Evolutionary conservation across 345 rosid species (phyloP).

Genomic region (Euphorbia pulcherrima): DNA sequence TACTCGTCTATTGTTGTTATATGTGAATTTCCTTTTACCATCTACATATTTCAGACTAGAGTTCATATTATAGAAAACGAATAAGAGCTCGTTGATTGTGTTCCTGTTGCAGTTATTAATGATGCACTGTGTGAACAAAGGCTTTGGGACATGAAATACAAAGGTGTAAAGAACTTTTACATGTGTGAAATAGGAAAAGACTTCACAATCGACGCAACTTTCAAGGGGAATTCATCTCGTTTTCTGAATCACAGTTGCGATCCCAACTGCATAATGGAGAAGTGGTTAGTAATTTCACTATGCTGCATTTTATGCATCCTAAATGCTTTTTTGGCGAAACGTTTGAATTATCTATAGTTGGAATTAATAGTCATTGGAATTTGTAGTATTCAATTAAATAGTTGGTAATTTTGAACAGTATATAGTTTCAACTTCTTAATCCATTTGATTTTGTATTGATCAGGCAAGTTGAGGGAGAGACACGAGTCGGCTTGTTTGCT

Average conservation of each 20-base stretch:
- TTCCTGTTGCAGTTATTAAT: constrained; percentile 64
- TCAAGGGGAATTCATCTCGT: constrained; percentile 87
- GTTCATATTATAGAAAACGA: not conserved
- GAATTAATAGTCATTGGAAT: not conserved
- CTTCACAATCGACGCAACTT: constrained; percentile 96
- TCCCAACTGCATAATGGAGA: constrained; percentile 82
- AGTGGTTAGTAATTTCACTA: constrained; percentile 55
- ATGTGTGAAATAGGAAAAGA: constrained; percentile 96
- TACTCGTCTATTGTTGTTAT: too few relatives aligned
- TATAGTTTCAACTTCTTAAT: constrained; percentile 5
- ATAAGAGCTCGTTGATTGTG: constrained; percentile 3
- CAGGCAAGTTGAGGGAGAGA: constrained; percentile 97
- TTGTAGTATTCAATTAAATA: not conserved
- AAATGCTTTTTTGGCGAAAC: not conserved
- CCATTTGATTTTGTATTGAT: constrained; percentile 5
- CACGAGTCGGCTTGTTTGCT: constrained; percentile 87
- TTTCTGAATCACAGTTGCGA: constrained; percentile 90
- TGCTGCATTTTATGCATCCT: not conserved
- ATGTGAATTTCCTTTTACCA: too few relatives aligned
- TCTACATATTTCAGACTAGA: not conserved
- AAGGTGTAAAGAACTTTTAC: constrained; percentile 75
- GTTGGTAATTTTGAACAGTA: not conserved
- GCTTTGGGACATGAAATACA: constrained; percentile 97
- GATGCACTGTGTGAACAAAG: constrained; percentile 86
- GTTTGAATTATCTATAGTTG: not conserved